phyloP scores from a whole-genome alignment of 208 protist species.

The Spongospora subterranea region DNA sequence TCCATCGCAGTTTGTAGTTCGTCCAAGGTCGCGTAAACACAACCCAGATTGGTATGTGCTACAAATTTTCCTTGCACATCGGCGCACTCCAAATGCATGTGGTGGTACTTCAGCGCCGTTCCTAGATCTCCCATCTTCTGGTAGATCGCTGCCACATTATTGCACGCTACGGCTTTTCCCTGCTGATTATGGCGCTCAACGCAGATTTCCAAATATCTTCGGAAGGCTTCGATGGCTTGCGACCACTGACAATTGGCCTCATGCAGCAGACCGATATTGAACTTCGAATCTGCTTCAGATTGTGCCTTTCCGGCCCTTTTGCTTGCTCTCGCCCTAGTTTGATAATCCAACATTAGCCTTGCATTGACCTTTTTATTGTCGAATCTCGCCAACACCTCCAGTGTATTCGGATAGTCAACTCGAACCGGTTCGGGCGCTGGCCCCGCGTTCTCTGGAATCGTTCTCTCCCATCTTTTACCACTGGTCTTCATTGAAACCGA shows the following conservation, averaged over 20 bases:
- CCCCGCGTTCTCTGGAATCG: not conserved
- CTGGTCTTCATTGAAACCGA: not conserved
- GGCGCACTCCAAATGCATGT: conserved; percentile 56
- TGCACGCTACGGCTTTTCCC: not conserved
- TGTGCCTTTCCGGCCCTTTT: not conserved
- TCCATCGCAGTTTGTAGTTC: not conserved
- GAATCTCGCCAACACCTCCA: not conserved
- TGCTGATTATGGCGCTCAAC: not conserved
- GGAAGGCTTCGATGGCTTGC: not conserved
- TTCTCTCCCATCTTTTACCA: not conserved
- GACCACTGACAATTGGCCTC: not conserved
- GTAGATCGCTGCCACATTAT: conserved; percentile 22
- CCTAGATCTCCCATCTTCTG: conserved; percentile 42
- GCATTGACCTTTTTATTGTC: conserved; percentile 16
- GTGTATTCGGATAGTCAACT: not conserved
- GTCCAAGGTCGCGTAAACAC: not conserved
- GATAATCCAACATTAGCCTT: not conserved
- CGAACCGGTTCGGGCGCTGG: conserved; percentile 43
- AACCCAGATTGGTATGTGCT: conserved; percentile 60
- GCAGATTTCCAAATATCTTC: conserved; percentile 43
- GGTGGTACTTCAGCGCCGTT: conserved; percentile 58
- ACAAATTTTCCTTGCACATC: conserved; percentile 55
- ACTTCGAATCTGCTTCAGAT: not conserved
- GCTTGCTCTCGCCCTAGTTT: not conserved
- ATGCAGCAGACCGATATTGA: conserved; percentile 41